Base-by-base conservation (phyloP, 2,329 filamentous ascomycete species). In the Venturia asperata region DNA sequence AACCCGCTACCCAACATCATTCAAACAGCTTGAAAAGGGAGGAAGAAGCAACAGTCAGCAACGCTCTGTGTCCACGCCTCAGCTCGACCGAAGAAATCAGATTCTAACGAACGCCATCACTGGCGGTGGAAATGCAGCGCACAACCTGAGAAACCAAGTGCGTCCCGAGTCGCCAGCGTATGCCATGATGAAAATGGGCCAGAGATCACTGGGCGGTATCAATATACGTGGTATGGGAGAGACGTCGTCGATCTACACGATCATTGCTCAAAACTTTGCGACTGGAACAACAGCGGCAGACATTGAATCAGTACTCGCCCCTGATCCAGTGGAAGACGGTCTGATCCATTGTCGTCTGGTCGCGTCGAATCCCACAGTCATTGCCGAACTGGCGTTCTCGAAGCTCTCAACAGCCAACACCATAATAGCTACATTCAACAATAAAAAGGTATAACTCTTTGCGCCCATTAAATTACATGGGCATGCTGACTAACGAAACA, bases 211-310 rank as follows among this genome's bases (percentile, higher is more conserved):
- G 67, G 86, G 87, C 24, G 86, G 87, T 24, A 82, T 93, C 58
- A 86, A 82, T 43, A 92, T 94, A 68, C 81, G 85, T 64, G 90
- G 90, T n/a, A 77, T 77, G 63, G 79, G 77, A 15, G 87, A 87
- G 0, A 87, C 89, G 0, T 5, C 49, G 10, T 34, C 52, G 19
- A 89, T 89, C 1, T 90, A 84, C 70, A 83, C 84, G 21, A 83
- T 94, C 30, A 83, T 91, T 73, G 89, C 88, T 2, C 87, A 90
- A 75, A 94, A 94, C 79, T 91, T 94, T 73, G 90, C 90, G 15
- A 85, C 85, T 1, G 90, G 90, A 45, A 94, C 90, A 0, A 92
- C 90, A 7, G 88, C 87, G 1, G 89, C 88, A 39, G 90, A 94
- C 72, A 91, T 94, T 67, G 89, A 92, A 78, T 89, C 87, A 70